A percentile compares a stretch with the other conserved stretches of the same genome.
Evolutionary conservation across 75 land plant species (phyloP).

Genomic region (Sequoiadendron giganteum): DNA sequence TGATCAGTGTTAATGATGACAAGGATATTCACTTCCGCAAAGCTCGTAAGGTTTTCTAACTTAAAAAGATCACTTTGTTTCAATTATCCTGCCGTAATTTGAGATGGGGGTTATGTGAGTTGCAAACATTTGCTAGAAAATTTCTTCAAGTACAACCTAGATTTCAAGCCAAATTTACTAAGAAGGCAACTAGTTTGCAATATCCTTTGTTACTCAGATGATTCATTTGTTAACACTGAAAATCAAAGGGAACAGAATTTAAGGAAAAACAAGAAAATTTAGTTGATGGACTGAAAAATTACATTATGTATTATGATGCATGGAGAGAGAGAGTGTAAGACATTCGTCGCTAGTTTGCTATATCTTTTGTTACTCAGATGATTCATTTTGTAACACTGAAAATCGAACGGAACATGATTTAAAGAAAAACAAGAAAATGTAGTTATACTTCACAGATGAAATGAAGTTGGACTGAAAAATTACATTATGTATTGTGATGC

Average conservation of each 20-base stretch:
- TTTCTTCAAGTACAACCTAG: neutral
- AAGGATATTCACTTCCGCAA: constrained; percentile 91
- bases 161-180: neutral
- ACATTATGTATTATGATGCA: neutral
- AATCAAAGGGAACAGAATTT: neutral
- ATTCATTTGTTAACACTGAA: neutral
- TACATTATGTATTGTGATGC: neutral
- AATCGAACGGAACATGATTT: neutral
- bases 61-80: neutral
- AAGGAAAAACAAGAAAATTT: neutral
- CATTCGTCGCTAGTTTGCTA: neutral
- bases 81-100: neutral
- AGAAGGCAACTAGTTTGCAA: neutral
- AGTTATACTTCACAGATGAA: neutral
- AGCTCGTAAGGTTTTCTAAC: constrained; percentile 55
- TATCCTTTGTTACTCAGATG: neutral
- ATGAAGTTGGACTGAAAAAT: neutral
- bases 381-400: neutral
- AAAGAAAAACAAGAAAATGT: neutral
- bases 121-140: neutral
- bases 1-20: constrained; percentile 95
- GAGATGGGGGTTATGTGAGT: neutral
- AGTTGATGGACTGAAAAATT: neutral
- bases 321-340: no score
- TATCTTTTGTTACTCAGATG: neutral